These are phyloP conservation scores for Lyophyllum semitale DNA, from an alignment of 768 basidiomycete species.

Conservation along the genomic window DNA sequence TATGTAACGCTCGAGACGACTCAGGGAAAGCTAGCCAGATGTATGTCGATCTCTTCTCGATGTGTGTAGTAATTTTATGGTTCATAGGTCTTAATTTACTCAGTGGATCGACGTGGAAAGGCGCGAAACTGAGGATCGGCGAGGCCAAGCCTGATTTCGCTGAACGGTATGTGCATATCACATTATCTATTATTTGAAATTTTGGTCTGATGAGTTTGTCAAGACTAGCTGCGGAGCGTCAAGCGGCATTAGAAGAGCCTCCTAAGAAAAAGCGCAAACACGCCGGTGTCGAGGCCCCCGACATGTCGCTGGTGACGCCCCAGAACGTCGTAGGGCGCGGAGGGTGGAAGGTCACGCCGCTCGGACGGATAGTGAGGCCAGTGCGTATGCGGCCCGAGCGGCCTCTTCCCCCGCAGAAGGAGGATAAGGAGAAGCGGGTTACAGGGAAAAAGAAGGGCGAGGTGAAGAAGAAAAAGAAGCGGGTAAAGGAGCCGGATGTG, in stretches of 20 bases:
- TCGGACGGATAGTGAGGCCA: constrained; percentile 65
- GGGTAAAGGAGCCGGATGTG: constrained; percentile 48
- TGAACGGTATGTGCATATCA: constrained; percentile 49
- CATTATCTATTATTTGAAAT: too few species aligned
- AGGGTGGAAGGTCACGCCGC: constrained; percentile 72
- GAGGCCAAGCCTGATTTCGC: constrained; percentile 79
- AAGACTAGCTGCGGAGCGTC: constrained; percentile 39
- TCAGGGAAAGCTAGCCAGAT: constrained; percentile 58
- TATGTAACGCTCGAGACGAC: constrained; percentile 74
- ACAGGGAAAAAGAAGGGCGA: constrained; percentile 12
- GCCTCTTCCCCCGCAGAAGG: constrained; percentile 47
- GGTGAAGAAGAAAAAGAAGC: constrained; percentile 26
- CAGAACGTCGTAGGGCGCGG: constrained; percentile 51
- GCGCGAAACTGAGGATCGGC: constrained; percentile 79
- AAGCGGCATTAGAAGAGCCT: constrained; percentile 27
- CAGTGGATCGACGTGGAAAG: constrained; percentile 86
- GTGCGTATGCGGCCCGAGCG: constrained; percentile 70
- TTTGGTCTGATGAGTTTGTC: neutral
- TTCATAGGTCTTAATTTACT: constrained; percentile 67
- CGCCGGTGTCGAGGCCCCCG: constrained; percentile 47
- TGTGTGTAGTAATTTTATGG: neutral
- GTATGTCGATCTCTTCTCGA: constrained; percentile 38
- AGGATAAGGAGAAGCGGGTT: constrained; percentile 20
- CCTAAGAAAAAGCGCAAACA: constrained; percentile 47
- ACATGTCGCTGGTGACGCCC: constrained; percentile 67